phyloP scores from a whole-genome alignment of 495 filamentous ascomycete species.

The Aspergillus ellipticus region DNA sequence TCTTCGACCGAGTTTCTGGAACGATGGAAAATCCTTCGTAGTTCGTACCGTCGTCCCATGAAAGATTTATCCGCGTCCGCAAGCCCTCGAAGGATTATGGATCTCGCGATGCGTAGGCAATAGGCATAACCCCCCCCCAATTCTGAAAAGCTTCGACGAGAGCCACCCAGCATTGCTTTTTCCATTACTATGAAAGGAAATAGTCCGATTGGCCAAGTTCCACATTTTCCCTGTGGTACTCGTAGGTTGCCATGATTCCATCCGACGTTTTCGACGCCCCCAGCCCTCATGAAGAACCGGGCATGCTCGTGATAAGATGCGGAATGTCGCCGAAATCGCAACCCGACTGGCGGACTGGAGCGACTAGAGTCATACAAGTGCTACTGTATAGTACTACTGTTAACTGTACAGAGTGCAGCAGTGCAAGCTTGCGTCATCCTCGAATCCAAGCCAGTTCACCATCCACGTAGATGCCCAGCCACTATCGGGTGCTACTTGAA shows the following conservation, averaged over 20 bases:
- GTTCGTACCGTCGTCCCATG: too few species aligned
- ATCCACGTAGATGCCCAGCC: not conserved
- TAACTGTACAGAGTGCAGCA: not conserved
- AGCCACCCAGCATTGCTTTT: not conserved
- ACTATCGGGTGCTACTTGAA: not conserved
- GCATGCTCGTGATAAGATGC: not conserved
- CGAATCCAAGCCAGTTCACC: not conserved
- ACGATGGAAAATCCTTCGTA: too few species aligned
- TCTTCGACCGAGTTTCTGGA: not conserved
- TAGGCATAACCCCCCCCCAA: too few species aligned
- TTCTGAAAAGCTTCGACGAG: not conserved
- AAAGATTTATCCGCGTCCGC: not conserved
- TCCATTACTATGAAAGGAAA: not conserved
- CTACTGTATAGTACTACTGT: not conserved
- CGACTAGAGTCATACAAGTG: not conserved
- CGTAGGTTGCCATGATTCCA: not conserved
- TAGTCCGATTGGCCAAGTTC: not conserved
- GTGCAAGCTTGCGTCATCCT: slow-evolving; percentile 2
- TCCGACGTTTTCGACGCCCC: not conserved
- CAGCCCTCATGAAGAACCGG: too few species aligned
- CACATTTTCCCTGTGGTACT: not conserved
- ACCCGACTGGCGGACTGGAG: not conserved
- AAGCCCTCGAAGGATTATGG: not conserved
- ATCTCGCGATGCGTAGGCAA: not conserved
- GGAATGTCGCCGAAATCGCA: not conserved